phyloP scores from a whole-genome alignment of 192 early-diverging fungal genomes.

The Coemansia sp. region DNA sequence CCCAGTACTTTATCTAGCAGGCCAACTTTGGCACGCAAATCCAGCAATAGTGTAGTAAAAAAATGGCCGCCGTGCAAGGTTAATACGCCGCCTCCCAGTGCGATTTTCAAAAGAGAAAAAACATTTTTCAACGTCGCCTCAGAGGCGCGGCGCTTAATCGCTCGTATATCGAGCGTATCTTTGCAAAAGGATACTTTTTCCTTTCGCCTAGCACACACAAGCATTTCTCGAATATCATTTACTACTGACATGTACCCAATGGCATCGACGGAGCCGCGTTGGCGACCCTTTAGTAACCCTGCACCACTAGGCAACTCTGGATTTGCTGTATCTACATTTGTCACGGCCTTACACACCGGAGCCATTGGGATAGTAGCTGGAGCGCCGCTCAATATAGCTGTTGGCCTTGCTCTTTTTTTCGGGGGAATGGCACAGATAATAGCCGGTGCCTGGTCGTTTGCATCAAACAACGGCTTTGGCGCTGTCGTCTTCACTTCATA shows the following conservation, averaged over 20 bases:
- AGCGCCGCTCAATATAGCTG: conserved; percentile 32
- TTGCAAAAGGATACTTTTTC: background rate
- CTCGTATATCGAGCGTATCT: background rate
- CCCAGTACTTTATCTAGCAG: conserved; percentile 60
- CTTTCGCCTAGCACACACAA: background rate
- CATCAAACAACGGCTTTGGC: conserved; percentile 33
- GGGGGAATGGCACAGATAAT: conserved; percentile 37
- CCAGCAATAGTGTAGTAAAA: background rate
- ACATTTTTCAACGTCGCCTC: background rate
- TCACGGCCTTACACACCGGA: conserved; percentile 30
- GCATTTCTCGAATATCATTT: background rate
- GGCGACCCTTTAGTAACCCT: conserved; percentile 39
- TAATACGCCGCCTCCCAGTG: background rate
- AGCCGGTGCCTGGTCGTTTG: conserved; percentile 41
- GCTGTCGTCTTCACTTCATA: conserved; percentile 41
- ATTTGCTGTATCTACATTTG: conserved; percentile 43
- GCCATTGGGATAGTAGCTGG: conserved; percentile 35
- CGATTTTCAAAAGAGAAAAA: background rate
- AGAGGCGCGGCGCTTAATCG: background rate
- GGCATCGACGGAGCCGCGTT: conserved; percentile 13
- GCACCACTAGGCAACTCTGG: conserved; percentile 46
- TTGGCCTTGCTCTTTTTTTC: conserved; percentile 43
- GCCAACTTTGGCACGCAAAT: background rate
- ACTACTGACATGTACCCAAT: conserved; percentile 21
- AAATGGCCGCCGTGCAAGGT: conserved; percentile 13